These are phyloP conservation scores for Kodamaea ohmeri DNA, from an alignment of 1,139 yeast genomes.

Conservation along the genomic window DNA sequence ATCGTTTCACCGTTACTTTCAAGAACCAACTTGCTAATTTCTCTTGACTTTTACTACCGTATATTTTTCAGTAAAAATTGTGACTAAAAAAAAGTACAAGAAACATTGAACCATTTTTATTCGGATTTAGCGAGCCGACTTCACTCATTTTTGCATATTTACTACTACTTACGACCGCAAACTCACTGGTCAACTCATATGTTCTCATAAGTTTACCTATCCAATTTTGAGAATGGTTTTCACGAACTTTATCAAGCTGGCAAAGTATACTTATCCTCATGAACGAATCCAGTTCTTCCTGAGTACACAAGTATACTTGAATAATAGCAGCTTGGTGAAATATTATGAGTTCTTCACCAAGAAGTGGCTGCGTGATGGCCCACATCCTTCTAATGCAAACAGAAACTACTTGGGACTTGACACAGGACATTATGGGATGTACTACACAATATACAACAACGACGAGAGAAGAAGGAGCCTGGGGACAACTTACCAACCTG, in stretches of 20 bases:
- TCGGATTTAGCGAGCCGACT: too few relatives aligned
- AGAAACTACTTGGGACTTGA: slow-evolving; percentile 32
- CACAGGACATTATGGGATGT: slow-evolving; percentile 46
- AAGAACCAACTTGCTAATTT: too few relatives aligned
- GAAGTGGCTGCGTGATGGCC: slow-evolving; percentile 30
- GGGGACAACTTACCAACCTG: slow-evolving; percentile 10
- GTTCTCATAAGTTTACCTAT: too few relatives aligned
- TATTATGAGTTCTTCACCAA: slow-evolving; percentile 23
- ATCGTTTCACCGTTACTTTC: too few relatives aligned
- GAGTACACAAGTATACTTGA: slow-evolving; percentile 38
- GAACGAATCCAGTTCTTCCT: slow-evolving; percentile 39
- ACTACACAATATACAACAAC: slow-evolving; percentile 41
- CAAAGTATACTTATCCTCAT: slow-evolving; percentile 19
- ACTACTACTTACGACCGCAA: background rate
- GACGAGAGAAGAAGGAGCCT: slow-evolving; percentile 25
- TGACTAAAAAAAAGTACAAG: too few relatives aligned
- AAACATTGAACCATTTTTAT: too few relatives aligned
- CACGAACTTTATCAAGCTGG: slow-evolving; percentile 28
- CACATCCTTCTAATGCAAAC: slow-evolving; percentile 30
- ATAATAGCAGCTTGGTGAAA: slow-evolving; percentile 21
- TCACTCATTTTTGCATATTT: too few relatives aligned
- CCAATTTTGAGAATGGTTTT: slow-evolving; percentile 14
- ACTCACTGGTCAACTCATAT: background rate
- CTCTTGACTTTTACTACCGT: too few relatives aligned
- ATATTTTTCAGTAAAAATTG: too few relatives aligned